Conservation (phyloP, 305 asterid genomes). For the Rubia tinctorum region DNA sequence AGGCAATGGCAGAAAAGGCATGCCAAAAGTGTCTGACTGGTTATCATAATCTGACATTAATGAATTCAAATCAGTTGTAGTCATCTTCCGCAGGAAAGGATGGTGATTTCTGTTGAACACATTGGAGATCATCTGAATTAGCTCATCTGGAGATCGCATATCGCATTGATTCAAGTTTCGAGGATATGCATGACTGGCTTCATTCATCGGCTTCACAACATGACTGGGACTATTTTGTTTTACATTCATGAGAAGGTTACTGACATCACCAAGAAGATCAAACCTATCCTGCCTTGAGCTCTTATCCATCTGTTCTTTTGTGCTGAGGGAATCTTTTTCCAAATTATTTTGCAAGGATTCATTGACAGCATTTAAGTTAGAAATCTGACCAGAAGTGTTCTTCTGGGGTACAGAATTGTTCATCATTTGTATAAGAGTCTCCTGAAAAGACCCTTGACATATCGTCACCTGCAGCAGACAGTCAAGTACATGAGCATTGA, state of each 20-base stretch:
- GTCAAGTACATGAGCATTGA: constrained; percentile 20
- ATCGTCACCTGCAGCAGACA: constrained; percentile 70
- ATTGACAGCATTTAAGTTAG: constrained; percentile 32
- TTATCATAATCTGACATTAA: constrained; percentile 66
- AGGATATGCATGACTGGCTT: constrained; percentile 39
- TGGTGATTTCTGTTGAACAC: constrained; percentile 73
- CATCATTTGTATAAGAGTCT: constrained; percentile 89
- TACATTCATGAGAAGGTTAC: constrained; percentile 68
- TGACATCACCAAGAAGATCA: constrained; percentile 75
- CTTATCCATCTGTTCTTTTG: constrained; percentile 46
- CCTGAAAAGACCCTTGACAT: constrained; percentile 91
- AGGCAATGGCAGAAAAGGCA: constrained; percentile 90
- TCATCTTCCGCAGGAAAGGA: constrained; percentile 81
- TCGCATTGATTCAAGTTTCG: constrained; percentile 44
- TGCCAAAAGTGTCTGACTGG: constrained; percentile 94
- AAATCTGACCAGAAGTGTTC: constrained; percentile 32
- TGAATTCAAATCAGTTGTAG: constrained; percentile 62
- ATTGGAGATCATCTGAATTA: constrained; percentile 66
- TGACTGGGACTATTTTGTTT: constrained; percentile 47
- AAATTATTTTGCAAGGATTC: constrained; percentile 25
- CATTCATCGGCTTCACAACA: constrained; percentile 41
- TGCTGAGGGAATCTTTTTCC: constrained; percentile 31
- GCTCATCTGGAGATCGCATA: constrained; percentile 72
- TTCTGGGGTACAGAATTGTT: constrained; percentile 42
- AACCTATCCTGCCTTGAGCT: constrained; percentile 55